These are phyloP conservation scores for Pseudogymnoascus pannorum DNA, from an alignment of 2,329 filamentous ascomycete species.

Conservation along the genomic window DNA sequence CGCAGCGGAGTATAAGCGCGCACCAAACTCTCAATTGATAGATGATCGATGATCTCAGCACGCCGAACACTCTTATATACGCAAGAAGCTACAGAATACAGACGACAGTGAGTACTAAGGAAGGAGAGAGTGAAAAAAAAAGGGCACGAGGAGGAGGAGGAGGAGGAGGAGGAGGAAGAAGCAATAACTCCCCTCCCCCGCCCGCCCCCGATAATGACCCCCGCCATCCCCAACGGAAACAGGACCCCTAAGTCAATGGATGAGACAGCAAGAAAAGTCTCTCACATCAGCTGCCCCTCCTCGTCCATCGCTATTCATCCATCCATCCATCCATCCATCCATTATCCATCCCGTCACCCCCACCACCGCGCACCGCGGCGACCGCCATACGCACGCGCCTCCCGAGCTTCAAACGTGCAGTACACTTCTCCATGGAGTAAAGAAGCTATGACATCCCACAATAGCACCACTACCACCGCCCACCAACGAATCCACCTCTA, in stretches of 20 bases:
- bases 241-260: not conserved
- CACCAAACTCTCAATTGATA: conserved; percentile 1
- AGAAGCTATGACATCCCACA: conserved; percentile 7
- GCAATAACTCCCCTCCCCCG: not conserved
- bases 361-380: not conserved
- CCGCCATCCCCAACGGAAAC: not conserved
- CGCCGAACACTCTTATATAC: conserved; percentile 1
- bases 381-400: conserved; percentile 1
- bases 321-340: not conserved
- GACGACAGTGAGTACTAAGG: not conserved
- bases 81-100: not conserved
- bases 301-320: not conserved
- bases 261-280: not conserved
- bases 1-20: not conserved
- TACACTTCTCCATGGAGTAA: conserved; percentile 5
- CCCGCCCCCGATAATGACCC: not conserved
- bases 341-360: not conserved
- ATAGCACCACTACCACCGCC: not conserved
- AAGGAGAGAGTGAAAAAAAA: not conserved
- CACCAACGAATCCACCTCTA: not conserved
- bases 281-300: conserved; percentile 6
- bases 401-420: not conserved
- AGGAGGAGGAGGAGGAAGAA: not conserved
- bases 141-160: not conserved
- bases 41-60: conserved; percentile 5